Base-by-base conservation (phyloP, 169 alveolate species). In the Cytauxzoon felis region DNA sequence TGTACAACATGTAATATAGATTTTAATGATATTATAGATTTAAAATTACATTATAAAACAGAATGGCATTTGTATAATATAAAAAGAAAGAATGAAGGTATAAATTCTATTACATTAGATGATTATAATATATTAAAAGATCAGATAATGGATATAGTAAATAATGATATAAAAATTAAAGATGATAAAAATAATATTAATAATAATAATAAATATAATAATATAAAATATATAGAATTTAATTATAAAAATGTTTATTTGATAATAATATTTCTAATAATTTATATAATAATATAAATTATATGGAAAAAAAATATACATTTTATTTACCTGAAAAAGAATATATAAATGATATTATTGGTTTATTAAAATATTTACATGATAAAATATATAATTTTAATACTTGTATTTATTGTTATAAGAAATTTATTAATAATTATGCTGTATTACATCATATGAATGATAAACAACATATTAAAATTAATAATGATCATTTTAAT, bases 11-110 rank as follows among this genome's bases (percentile, higher is more conserved):
- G 86, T 53, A 50, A 34, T 41, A 69, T 63, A 1, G 7, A 45
- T 16, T 76, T 65, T 48, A 16, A 16, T 30, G 86, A 76, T 57
- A 34, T 63, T 21, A 24, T 76, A 24, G 52, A 30, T 0, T 82
- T 73, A 42, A 82, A 83, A 45, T 57, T 64, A 50, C 94, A 90
- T 47, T 90, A 79, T 34, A 90, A 88, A 61, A 73, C 93, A 4
- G 94, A 90, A 43, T 90, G 94, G 94, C 94, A 90, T 53, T 76
- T 71, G 13, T 90, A 90, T 62, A 90, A 90, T 69, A 70, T 85
- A 47, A 88, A 90, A 60, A 78, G 94, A 49, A 90, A 90, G 82
- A 66, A 58, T 4, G 34, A 40, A 19, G 67, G 66, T 27, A 41
- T 76, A 16, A 30, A 42, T 11, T 23, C 81, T 32, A 45, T 76